phyloP scores from a whole-genome alignment of 2,329 filamentous ascomycete species.

The Didymosphaeria variabile region DNA sequence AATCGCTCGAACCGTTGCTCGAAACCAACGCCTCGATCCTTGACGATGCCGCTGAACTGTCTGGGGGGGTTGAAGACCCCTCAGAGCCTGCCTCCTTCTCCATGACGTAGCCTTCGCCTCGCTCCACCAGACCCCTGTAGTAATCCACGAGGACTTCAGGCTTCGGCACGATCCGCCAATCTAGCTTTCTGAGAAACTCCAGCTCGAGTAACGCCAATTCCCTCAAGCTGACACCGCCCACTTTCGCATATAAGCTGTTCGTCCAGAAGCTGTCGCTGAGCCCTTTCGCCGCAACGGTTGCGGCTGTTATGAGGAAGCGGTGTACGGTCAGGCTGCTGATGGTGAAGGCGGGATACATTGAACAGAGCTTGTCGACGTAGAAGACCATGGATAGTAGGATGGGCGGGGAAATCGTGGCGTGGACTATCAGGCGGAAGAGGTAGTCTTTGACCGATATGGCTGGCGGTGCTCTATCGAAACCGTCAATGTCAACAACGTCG shows the following conservation, averaged over 20 bases:
- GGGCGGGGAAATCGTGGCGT: constrained; percentile 91
- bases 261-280: constrained; percentile 98
- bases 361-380: constrained; percentile 95
- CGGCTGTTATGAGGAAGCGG: constrained; percentile 94
- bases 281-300: constrained; percentile 94
- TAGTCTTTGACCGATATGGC: constrained; percentile 96
- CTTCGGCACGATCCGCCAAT: constrained; percentile 97
- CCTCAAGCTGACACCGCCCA: constrained; percentile 88
- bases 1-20: constrained; percentile 30
- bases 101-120: constrained; percentile 68
- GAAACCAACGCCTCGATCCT: constrained; percentile 32
- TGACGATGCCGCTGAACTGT: constrained; percentile 15
- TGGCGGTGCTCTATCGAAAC: constrained; percentile 69
- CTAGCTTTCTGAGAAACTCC: constrained; percentile 89
- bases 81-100: constrained; percentile 37
- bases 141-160: constrained; percentile 94
- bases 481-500: constrained; percentile 19
- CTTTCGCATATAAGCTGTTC: constrained; percentile 92
- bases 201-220: constrained; percentile 92
- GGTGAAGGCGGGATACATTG: constrained; percentile 91
- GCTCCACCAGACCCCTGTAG: constrained; percentile 83
- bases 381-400: constrained; percentile 99
- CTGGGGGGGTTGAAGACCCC: constrained; percentile 9
- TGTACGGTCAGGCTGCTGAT: constrained; percentile 97
- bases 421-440: constrained; percentile 87